Base-by-base conservation (phyloP, 2,329 filamentous ascomycete genomes). In the Alternaria postmessia region DNA sequence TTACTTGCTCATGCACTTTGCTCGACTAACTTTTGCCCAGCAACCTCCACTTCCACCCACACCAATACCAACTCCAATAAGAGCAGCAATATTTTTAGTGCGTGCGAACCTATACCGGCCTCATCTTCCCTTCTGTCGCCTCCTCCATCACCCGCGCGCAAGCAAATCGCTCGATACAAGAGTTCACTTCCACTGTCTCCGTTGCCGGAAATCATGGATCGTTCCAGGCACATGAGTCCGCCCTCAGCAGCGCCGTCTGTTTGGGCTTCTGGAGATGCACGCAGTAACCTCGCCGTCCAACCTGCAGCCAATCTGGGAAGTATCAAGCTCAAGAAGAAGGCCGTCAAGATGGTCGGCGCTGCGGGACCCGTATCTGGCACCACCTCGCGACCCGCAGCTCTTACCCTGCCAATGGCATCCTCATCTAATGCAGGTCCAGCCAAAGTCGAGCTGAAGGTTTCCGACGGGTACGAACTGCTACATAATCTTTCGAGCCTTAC, bases 291-390 rank as follows among this genome's bases (percentile, higher is more conserved):
- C 4, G 68, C 72, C 11, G 51, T 71, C 2, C 72, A 73, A 61
- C 70, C 72, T 47, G 56, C 67, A 1, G 58, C 65, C 5, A 51
- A 54, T 8, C 7, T 59, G 1, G 55, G 63, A 22, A 63, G 48
- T 5, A 44, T 75, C 38, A 73, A 64, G 51, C 59, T 75, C n/a
- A 75, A 75, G 61, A 77, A 74, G 60, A 56, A 59, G 1, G 64
- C 69, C 0, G 70, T 75, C 54, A 73, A 71, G 61, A 66, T 76
- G 1, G 69, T 73, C 7, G 42, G 68, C 16, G 55, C 66, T 32
- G 67, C 69, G 34, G 48, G 48, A 4, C 38, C 69, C 47, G 20
- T 30, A n/a, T 44, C 32, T 34, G 7, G 20, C 20, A 14, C 32
- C 12, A n/a, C 30, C 9, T 49, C 46, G 9, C 46, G 32, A 28